phyloP scores from a whole-genome alignment of 2,329 filamentous ascomycete genomes.

The Calonectria multiphialidica region DNA sequence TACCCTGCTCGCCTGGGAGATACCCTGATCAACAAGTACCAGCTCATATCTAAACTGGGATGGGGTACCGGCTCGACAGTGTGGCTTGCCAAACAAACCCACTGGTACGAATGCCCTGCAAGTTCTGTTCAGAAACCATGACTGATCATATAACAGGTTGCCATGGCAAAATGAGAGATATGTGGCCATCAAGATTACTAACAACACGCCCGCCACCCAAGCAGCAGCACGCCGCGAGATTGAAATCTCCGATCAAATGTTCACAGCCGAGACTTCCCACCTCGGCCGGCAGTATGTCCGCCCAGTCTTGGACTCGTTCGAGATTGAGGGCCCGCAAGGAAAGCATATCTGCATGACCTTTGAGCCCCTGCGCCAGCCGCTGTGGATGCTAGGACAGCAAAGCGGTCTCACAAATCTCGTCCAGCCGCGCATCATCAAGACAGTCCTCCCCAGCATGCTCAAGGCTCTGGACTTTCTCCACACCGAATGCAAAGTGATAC shows the following conservation, averaged over 20 bases:
- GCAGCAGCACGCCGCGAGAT: slow-evolving; percentile 40
- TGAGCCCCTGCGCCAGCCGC: slow-evolving; percentile 41
- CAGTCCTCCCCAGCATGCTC: slow-evolving; percentile 50
- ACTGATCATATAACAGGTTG: slow-evolving; percentile 29
- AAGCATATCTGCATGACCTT: slow-evolving; percentile 39
- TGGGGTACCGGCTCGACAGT: slow-evolving; percentile 54
- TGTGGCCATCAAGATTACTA: slow-evolving; percentile 45
- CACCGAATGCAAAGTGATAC: slow-evolving; percentile 51
- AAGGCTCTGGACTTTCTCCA: slow-evolving; percentile 55
- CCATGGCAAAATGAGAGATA: slow-evolving; percentile 40
- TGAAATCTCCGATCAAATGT: slow-evolving; percentile 39
- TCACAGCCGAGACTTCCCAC: slow-evolving; percentile 34
- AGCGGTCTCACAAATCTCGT: slow-evolving; percentile 31
- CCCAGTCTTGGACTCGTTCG: slow-evolving; percentile 39
- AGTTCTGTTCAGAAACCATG: background rate
- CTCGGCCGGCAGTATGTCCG: slow-evolving; percentile 38
- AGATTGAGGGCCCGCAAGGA: slow-evolving; percentile 32
- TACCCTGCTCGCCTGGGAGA: slow-evolving; percentile 50
- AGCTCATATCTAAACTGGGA: slow-evolving; percentile 53
- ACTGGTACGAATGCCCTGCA: slow-evolving; percentile 37
- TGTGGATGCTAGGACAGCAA: slow-evolving; percentile 43
- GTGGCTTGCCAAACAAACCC: slow-evolving; percentile 49
- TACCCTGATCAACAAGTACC: slow-evolving; percentile 49
- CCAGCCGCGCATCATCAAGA: slow-evolving; percentile 38
- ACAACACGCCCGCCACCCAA: slow-evolving; percentile 37